Evolutionary conservation across 2,329 filamentous ascomycete species (phyloP).

Genomic region (Stagonosporopsis rhizophila): DNA sequence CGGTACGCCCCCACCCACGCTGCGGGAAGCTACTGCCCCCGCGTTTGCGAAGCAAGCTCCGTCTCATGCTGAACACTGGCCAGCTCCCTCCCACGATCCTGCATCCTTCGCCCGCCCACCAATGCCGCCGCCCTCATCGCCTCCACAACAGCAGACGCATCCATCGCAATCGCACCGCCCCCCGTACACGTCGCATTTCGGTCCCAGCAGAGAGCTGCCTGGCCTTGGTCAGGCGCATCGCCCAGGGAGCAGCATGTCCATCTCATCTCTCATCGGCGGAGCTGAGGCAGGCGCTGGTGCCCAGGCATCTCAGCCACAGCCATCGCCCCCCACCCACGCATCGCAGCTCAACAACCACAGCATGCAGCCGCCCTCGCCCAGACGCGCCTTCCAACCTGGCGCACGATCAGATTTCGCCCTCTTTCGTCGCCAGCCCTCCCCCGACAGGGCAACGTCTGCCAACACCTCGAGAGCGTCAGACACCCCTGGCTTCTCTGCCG

Average conservation of each 20-base stretch:
- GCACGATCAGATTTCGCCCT: conserved; percentile 45
- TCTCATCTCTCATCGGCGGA: conserved; percentile 73
- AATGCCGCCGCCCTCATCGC: conserved; percentile 60
- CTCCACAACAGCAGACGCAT: conserved; percentile 52
- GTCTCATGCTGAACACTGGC: conserved; percentile 35
- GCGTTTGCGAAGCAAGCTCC: conserved; percentile 19
- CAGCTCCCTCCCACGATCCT: conserved; percentile 48
- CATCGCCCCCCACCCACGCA: conserved; percentile 53
- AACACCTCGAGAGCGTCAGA: conserved; percentile 39
- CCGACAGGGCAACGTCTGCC: conserved; percentile 45
- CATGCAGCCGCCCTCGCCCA: conserved; percentile 58
- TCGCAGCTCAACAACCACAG: conserved; percentile 48
- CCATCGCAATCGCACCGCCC: conserved; percentile 52
- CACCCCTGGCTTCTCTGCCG: conserved; percentile 34
- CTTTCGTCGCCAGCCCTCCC: conserved; percentile 48
- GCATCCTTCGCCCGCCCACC: conserved; percentile 53
- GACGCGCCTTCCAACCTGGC: conserved; percentile 41
- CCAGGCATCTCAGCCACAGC: conserved; percentile 54
- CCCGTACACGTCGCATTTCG: conserved; percentile 51
- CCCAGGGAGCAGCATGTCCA: conserved; percentile 72
- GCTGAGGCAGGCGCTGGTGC: conserved; percentile 54
- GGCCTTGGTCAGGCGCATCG: conserved; percentile 60
- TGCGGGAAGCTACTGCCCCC: conserved; percentile 45
- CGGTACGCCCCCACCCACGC: conserved; percentile 43
- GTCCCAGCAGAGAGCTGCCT: conserved; percentile 63